Conservation (phyloP, 164 flowering plant genomes). For the Vitis riparia region DNA sequence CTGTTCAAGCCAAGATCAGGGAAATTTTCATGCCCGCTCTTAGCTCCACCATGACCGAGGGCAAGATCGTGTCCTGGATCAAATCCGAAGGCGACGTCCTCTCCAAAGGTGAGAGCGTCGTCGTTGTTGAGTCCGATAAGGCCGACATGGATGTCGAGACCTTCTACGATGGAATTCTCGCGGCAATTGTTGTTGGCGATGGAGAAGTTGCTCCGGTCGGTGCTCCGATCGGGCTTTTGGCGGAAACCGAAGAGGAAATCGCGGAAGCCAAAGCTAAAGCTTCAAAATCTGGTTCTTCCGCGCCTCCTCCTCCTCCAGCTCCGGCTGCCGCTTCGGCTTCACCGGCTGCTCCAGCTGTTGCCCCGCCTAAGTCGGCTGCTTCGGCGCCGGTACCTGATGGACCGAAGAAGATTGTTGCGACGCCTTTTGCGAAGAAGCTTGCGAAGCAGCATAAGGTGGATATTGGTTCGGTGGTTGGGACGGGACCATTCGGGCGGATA, state of each 20-base stretch:
- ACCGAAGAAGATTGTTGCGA: conserved; percentile 61
- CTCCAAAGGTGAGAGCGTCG: conserved; percentile 90
- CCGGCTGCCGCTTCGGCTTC: conserved; percentile 33
- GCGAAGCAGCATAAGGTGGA: conserved; percentile 94
- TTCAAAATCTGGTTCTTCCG: conserved; percentile 22
- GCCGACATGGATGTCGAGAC: conserved; percentile 98
- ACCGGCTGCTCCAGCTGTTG: conserved; percentile 27
- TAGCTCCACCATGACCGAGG: conserved; percentile 96
- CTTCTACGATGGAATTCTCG: conserved; percentile 86
- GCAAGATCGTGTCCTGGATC: conserved; percentile 88
- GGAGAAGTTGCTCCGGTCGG: conserved; percentile 91
- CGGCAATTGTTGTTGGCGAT: conserved; percentile 80
- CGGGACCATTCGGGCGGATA: conserved; percentile 82
- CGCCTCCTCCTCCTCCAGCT: conserved; percentile 24
- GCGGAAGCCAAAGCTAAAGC: conserved; percentile 76
- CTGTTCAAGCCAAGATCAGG: conserved; percentile 71
- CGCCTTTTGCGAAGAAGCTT: conserved; percentile 87
- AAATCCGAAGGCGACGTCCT: conserved; percentile 87
- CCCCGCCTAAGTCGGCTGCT: conserved; percentile 29
- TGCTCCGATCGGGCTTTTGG: conserved; percentile 81
- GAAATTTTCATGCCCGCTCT: conserved; percentile 99
- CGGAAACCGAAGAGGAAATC: conserved; percentile 74
- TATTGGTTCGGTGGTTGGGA: conserved; percentile 57
- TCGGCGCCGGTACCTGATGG: conserved; percentile 29
- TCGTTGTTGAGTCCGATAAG: conserved; percentile 93